These are phyloP conservation scores for Cladophialophora exuberans DNA, from an alignment of 2,329 filamentous ascomycete species.

Conservation along the genomic window DNA sequence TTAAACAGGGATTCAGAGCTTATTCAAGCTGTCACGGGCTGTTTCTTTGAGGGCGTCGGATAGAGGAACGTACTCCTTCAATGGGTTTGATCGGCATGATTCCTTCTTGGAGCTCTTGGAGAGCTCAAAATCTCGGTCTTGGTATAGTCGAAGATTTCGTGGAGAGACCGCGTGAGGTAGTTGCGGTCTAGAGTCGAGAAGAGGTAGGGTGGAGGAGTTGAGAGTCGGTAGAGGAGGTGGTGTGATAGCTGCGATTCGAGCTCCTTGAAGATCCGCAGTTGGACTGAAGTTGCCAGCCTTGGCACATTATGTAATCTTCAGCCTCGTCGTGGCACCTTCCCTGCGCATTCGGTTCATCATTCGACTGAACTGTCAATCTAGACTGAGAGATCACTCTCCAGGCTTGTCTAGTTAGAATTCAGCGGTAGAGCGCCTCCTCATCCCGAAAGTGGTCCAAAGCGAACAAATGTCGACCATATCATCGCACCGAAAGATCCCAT, in stretches of 20 bases:
- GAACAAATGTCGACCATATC: conserved; percentile 19
- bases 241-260: conserved; percentile 21
- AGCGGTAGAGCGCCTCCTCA: no score
- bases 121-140: conserved; percentile 28
- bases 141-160: background rate
- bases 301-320: conserved; percentile 6
- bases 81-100: conserved; percentile 52
- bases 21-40: no score
- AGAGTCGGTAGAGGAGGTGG: conserved; percentile 1
- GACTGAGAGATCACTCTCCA: no score
- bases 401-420: no score
- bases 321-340: conserved; percentile 9
- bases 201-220: background rate
- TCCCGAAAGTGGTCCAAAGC: background rate
- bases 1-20: background rate
- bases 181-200: background rate
- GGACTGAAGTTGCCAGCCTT: conserved; percentile 7
- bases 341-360: background rate
- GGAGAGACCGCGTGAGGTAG: background rate
- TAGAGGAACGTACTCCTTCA: conserved; percentile 48
- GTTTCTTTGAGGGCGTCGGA: background rate
- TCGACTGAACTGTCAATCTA: no score
- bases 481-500: conserved; percentile 38
- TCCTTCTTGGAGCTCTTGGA: conserved; percentile 25
- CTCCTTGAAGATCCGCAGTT: conserved; percentile 24